Base-by-base conservation (phyloP, 495 filamentous ascomycete species). In the Stereocaulon alpinum region DNA sequence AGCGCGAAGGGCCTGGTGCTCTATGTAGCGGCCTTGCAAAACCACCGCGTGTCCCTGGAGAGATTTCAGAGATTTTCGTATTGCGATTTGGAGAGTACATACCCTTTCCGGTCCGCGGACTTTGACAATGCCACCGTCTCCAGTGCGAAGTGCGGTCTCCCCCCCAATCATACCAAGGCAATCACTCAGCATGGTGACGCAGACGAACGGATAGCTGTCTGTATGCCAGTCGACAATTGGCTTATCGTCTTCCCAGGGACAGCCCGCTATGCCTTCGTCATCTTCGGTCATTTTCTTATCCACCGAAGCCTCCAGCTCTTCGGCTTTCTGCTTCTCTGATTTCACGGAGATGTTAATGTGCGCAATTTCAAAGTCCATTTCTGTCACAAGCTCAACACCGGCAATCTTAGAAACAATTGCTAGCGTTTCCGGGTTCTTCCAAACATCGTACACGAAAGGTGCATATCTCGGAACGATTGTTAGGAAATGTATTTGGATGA, bases 141-240 rank as follows among this genome's bases (percentile, higher is more conserved):
- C 82, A 4, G 78, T 86, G 52, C 76, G 74, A 34, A 88, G 70
- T 11, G 82, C 85, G 18, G 85, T 88, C 69, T 88, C 86, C 7
- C 86, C 86, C 40, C 85, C 86, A 34, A 85, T 72, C 86, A 88
- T 89, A 30, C 75, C 73, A 2, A 74, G 80, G 48, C 82, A 83
- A 65, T 89, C 86, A 57, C 82, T 86, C 53, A 88, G 78, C 86
- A 88, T 88, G 15, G 82, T 76, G 42, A 89, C 85, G 63, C 86
- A 88, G 22, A 89, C 86, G 61, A 88, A 88, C 0, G 86, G 86
- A 65, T 88, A 88, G 63, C 82, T 84, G 64, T 89, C 86, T 34
- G 72, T 82, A 69, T 89, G 85, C 86, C 85, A 88, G 57, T 79
- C 83, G 27, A 87, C 83, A 51, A 88, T 81, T 10, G 81, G 80